Base-by-base conservation (phyloP, 129 eudicot genomes). In the Saussurea involucrata region DNA sequence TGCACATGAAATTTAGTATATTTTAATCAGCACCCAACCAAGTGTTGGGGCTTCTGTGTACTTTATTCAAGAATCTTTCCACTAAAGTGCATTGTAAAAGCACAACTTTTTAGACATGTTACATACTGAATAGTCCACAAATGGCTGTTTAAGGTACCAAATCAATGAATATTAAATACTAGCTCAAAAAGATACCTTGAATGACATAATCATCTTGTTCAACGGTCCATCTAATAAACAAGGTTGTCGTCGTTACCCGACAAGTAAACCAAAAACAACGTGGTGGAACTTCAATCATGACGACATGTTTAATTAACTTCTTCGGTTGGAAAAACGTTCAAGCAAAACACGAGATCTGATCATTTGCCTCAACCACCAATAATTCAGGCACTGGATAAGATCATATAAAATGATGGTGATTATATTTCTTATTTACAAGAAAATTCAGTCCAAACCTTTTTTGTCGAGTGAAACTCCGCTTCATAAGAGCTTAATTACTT, bases 1-100 rank as follows among this genome's bases (percentile, higher is more conserved):
- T 17, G 71, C 84, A 75, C 84, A 81, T 81, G 84, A 21, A 34
- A 28, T 57, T 67, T 55, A 28, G 8, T 66, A 74, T 73, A 66
- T 53, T 46, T 68, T 66, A 67, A 68, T 29, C 22, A 74, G 57
- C 78, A 49, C 66, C 78, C 78, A 68, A 72, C 69, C 83, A 74
- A 58, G 28, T 63, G 36, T 67, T 36, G 79, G 74, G 70, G 24
- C 27, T 73, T 73, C 57, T 37, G 27, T 27, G 79, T 73, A 79
- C 83, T 46, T 74, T 73, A 68, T 73, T 80, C 64, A 68, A 80
- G 84, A 80, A 73, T 80, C 75, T 80, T 80, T 80, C 69, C 75
- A 65, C 46, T 44, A 42, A 76, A 76, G 15, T 20, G 67, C 73
- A 66, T 80, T 25, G 69, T 66, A 72, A 72, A 71, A 71, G 83